A percentile compares a stretch with the other conserved stretches of the same genome.
Conservation (phyloP, 805 yeast species). For the Lachancea quebecensis region DNA sequence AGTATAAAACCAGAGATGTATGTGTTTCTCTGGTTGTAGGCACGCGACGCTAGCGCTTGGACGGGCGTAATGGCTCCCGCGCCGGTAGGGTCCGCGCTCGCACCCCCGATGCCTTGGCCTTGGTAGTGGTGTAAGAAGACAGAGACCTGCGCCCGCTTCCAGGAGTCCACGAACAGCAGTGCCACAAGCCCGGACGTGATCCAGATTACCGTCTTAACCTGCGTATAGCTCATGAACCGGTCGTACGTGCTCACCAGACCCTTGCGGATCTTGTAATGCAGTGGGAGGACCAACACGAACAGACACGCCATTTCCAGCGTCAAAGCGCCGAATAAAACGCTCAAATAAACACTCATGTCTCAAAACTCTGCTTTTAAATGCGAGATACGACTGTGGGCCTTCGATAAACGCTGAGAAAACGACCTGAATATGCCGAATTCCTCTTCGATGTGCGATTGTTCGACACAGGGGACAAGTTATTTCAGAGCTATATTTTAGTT, state of each 20-base stretch:
- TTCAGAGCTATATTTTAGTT: no score
- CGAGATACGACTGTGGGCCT: no score
- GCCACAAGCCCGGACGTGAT: constrained; percentile 40
- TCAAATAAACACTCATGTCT: constrained; percentile 30
- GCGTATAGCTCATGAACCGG: constrained; percentile 31
- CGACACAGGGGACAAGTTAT: no score
- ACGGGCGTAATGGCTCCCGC: constrained; percentile 32
- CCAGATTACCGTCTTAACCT: constrained; percentile 39
- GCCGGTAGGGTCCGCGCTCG: constrained; percentile 10
- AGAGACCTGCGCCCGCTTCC: constrained; percentile 36
- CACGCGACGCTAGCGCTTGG: constrained; percentile 52
- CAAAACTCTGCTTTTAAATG: neutral
- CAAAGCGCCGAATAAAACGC: constrained; percentile 39
- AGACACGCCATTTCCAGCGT: constrained; percentile 46
- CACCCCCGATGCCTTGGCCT: constrained; percentile 21
- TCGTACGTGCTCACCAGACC: constrained; percentile 36
- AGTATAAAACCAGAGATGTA: constrained; percentile 58
- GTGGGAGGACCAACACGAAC: constrained; percentile 45
- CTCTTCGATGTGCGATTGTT: no score
- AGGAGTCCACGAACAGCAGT: constrained; percentile 48
- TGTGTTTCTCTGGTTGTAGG: constrained; percentile 56
- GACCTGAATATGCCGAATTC: no score
- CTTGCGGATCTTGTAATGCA: constrained; percentile 44
- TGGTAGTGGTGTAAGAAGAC: constrained; percentile 23
- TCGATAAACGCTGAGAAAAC: no score